Evolutionary conservation across 768 basidiomycete species (phyloP).

Genomic region (Pholiota conissans): DNA sequence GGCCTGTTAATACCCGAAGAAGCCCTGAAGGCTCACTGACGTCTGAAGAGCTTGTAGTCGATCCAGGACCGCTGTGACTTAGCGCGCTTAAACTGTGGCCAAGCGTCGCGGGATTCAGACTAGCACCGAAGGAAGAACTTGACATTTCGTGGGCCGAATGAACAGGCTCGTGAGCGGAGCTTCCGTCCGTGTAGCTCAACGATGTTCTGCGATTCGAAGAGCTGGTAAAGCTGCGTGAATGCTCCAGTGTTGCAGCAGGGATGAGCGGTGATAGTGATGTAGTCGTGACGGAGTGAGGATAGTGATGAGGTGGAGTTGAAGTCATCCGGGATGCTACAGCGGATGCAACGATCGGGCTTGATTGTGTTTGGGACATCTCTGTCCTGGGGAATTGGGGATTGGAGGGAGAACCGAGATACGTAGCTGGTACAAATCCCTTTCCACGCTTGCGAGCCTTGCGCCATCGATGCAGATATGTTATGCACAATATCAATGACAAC

Average conservation of each 20-base stretch:
- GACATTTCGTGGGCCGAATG: conserved; percentile 14
- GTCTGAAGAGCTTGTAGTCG: neutral
- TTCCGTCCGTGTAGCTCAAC: conserved; percentile 12
- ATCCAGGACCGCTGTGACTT: conserved; percentile 1
- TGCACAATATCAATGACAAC: conserved; percentile 18
- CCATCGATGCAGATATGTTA: conserved; percentile 16
- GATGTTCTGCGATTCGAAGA: conserved; percentile 17
- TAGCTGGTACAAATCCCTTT: conserved; percentile 13
- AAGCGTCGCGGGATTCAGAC: conserved; percentile 3
- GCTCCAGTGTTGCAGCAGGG: conserved; percentile 7
- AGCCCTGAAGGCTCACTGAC: conserved; percentile 14
- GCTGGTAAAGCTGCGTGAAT: conserved; percentile 11
- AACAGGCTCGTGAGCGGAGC: conserved; percentile 11
- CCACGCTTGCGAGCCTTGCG: conserved; percentile 22
- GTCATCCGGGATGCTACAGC: conserved; percentile 13
- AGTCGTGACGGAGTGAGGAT: neutral
- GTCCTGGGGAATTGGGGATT: conserved; percentile 4
- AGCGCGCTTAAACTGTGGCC: neutral
- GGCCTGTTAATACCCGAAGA: conserved; percentile 20
- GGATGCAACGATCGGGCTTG: conserved; percentile 16
- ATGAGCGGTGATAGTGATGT: conserved; percentile 16
- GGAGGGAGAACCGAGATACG: conserved; percentile 5
- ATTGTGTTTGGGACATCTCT: conserved; percentile 23
- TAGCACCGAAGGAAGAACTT: conserved; percentile 3
- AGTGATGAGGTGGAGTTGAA: conserved; percentile 9